Base-by-base conservation (phyloP, 805 yeast species). In the Debaryomyces maramus region DNA sequence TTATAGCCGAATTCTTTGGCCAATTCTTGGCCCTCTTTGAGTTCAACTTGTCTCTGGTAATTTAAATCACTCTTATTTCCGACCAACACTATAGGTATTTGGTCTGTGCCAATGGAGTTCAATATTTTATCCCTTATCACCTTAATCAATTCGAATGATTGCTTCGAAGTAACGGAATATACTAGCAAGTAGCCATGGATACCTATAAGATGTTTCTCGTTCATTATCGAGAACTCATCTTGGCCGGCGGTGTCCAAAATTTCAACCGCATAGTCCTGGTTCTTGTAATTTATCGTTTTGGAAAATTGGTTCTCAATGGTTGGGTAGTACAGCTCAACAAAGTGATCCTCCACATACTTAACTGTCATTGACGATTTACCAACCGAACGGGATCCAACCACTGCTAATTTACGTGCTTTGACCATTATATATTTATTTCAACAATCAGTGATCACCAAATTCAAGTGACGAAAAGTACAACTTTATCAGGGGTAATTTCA, bases 241-340 rank as follows among this genome's bases (percentile, higher is more conserved):
- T 88, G 95, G 6, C 97, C 97, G 0, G 96, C 96, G 0, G 97
- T 89, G 56, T 89, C 97, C 44, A 88, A 68, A 39, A 89, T 85
- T 59, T 88, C 96, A 18, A 90, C 78, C 38, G 82, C 81, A 58
- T 85, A 89, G 39, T 83, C 86, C 50, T 81, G 83, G 45, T 84
- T 85, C 45, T 84, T 78, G 60, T 83, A 78, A 43, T 72, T 73
- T 55, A 88, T 73, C 24, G 74, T 72, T 58, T 85, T 88, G 56
- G 81, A 73, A 62, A 85, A 86, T 61, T 85, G 90, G 62, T 86
- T 88, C 59, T 88, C 95, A 46, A 87, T 86, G 5, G 97, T 89
- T 21, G 97, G 97, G 61, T 88, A 89, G 63, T 89, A 88, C 23
- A 84, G 75, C 61, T 89, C 97, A 17, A 86, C 85, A 58, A 88